Conservation (phyloP, 176 grass and related monocot genomes). For the Eleusine coracana region DNA sequence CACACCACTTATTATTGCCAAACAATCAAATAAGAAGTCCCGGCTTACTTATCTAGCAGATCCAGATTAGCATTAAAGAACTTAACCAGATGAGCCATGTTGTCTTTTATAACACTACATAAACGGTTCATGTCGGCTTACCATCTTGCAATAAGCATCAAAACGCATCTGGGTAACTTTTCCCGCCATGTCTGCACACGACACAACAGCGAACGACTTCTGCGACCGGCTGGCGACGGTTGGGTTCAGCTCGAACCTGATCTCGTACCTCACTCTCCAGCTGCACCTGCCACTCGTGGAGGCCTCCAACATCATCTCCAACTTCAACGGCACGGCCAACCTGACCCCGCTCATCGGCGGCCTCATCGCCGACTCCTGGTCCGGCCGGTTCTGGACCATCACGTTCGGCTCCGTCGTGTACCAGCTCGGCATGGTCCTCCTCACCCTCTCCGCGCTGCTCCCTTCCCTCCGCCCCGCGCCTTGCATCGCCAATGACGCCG, state of each 20-base stretch:
- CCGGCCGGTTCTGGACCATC: conserved; percentile 82
- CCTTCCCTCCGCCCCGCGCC: conserved; percentile 44
- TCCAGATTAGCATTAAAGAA: too few relatives aligned
- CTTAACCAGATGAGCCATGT: too few relatives aligned
- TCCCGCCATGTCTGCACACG: neutral
- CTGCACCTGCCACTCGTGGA: conserved; percentile 74
- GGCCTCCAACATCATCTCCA: conserved; percentile 72
- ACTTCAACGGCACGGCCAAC: conserved; percentile 64
- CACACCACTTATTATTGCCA: too few relatives aligned
- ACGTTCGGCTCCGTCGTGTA: conserved; percentile 56
- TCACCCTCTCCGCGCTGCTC: conserved; percentile 49
- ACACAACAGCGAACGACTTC: conserved; percentile 67
- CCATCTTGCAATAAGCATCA: too few relatives aligned
- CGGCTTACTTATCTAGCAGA: too few relatives aligned
- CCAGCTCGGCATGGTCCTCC: conserved; percentile 67
- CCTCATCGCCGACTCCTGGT: conserved; percentile 69
- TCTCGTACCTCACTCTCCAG: conserved; percentile 79
- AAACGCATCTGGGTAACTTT: neutral
- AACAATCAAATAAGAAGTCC: too few relatives aligned
- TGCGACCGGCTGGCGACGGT: conserved; percentile 66
- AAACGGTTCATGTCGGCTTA: too few relatives aligned
- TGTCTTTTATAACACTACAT: too few relatives aligned
- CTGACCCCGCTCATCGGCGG: conserved; percentile 72
- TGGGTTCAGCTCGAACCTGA: conserved; percentile 81
- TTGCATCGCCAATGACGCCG: neutral